A percentile compares a stretch with the other conserved stretches of the same genome.
These are phyloP conservation scores for Aechmea fasciata DNA, from an alignment of 176 grass and related monocot genomes.

Conservation along the genomic window DNA sequence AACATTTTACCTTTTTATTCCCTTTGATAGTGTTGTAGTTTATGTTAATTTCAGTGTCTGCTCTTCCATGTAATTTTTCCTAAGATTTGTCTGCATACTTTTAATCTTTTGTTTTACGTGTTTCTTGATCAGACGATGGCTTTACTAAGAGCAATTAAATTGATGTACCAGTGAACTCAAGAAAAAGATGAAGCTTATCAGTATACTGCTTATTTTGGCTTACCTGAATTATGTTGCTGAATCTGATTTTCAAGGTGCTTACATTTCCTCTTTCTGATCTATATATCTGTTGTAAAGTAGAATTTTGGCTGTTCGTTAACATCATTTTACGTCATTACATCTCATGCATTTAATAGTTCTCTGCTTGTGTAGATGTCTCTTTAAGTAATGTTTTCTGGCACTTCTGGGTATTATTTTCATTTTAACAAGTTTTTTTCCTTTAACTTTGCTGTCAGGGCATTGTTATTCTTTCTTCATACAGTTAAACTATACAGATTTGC, in stretches of 20 bases:
- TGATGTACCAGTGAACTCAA: not conserved
- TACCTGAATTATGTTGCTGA: constrained; percentile 30
- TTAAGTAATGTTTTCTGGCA: no score
- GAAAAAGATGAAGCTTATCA: constrained; percentile 41
- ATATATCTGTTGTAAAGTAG: not conserved
- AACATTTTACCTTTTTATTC: not conserved
- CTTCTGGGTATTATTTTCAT: no score
- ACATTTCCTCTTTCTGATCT: not conserved
- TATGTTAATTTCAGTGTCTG: not conserved
- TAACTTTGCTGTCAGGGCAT: no score
- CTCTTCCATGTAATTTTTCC: not conserved
- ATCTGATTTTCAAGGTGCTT: constrained; percentile 55
- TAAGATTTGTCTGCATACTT: not conserved
- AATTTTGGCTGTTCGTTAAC: not conserved
- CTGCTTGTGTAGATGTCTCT: no score
- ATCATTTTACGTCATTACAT: no score
- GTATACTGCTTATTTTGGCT: constrained; percentile 24
- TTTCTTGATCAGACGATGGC: constrained; percentile 2
- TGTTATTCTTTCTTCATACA: no score
- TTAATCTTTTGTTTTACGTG: not conserved
- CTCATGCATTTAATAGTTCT: no score
- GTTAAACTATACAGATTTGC: no score
- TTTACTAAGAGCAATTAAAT: not conserved
- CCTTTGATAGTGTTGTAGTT: not conserved
- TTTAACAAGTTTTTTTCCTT: no score